Percentiles rank a stretch among this genome's conserved stretches.
These are phyloP conservation scores for Echria macrotheca DNA, from an alignment of 495 filamentous ascomycete genomes.

Conservation along the genomic window DNA sequence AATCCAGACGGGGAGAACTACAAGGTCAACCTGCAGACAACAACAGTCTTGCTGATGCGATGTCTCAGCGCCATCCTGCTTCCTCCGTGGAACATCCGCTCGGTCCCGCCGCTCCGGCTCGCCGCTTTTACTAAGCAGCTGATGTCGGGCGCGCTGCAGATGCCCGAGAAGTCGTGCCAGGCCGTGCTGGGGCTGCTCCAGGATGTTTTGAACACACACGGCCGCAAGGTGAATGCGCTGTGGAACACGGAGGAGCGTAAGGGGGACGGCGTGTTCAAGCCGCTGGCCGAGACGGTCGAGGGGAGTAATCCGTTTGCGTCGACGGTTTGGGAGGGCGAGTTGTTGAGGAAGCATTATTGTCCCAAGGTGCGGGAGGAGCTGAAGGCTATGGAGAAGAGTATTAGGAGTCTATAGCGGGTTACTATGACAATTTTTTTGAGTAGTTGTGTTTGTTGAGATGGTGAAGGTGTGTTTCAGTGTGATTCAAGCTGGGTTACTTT, in stretches of 20 bases:
- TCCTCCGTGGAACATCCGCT: constrained; percentile 55
- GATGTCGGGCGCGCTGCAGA: constrained; percentile 70
- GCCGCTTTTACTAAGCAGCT: constrained; percentile 92
- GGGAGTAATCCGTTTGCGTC: constrained; percentile 82
- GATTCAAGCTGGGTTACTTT: too few relatives aligned
- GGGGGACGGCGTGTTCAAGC: constrained; percentile 59
- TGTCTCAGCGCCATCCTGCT: constrained; percentile 73
- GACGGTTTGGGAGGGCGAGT: constrained; percentile 89
- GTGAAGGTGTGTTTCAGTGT: too few relatives aligned
- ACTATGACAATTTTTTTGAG: too few relatives aligned
- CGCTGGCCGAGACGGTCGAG: constrained; percentile 59
- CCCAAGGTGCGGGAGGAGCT: constrained; percentile 78
- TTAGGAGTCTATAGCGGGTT: constrained; percentile 15
- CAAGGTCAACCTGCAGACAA: constrained; percentile 89
- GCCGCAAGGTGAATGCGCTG: constrained; percentile 34
- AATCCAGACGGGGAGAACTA: constrained; percentile 33
- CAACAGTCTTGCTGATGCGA: constrained; percentile 81
- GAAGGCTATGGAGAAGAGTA: constrained; percentile 59
- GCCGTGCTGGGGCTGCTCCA: constrained; percentile 69
- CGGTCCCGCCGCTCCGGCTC: constrained; percentile 68
- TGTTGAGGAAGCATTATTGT: constrained; percentile 78
- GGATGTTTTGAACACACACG: constrained; percentile 60
- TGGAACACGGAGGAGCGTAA: constrained; percentile 70
- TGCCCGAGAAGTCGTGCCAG: constrained; percentile 80
- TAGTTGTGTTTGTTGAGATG: too few relatives aligned